phyloP scores from a whole-genome alignment of 306 rosid species.

The Calophaca sinica region DNA sequence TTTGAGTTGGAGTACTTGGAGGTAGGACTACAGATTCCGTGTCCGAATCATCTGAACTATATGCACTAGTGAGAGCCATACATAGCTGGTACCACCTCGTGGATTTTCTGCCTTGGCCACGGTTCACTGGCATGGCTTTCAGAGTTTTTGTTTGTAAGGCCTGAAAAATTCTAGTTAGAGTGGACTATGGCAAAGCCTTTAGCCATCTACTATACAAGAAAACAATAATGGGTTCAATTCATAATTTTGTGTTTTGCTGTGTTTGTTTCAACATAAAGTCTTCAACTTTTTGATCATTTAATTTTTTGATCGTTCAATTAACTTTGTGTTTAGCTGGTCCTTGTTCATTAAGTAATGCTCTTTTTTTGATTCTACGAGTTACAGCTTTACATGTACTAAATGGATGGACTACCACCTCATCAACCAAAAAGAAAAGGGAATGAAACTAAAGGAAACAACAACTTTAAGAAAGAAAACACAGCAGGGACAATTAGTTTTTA shows the following conservation, averaged over 20 bases:
- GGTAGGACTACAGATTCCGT: constrained; percentile 30
- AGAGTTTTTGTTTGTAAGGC: neutral
- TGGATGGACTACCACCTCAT: constrained; percentile 29
- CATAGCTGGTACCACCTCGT: constrained; percentile 45
- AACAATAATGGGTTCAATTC: constrained; percentile 13
- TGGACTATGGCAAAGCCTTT: neutral
- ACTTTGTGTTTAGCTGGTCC: too few species aligned
- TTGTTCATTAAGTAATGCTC: constrained; percentile 40
- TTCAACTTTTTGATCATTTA: constrained; percentile 32
- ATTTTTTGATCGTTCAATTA: neutral
- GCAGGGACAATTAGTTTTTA: neutral
- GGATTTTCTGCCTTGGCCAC: constrained; percentile 31
- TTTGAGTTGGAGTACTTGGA: constrained; percentile 5
- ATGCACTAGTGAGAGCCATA: constrained; percentile 15
- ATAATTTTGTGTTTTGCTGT: too few species aligned
- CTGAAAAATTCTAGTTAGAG: neutral
- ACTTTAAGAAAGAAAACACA: constrained; percentile 34
- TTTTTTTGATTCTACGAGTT: constrained; percentile 25
- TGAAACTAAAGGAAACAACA: constrained; percentile 25
- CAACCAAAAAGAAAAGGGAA: constrained; percentile 33
- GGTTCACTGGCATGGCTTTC: constrained; percentile 33
- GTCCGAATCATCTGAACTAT: constrained; percentile 50
- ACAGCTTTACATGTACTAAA: constrained; percentile 40
- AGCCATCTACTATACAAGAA: neutral
- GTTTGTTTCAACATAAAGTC: neutral